Evolutionary conservation across 208 protist species (phyloP).

Genomic region (Leishmania tropica): DNA sequence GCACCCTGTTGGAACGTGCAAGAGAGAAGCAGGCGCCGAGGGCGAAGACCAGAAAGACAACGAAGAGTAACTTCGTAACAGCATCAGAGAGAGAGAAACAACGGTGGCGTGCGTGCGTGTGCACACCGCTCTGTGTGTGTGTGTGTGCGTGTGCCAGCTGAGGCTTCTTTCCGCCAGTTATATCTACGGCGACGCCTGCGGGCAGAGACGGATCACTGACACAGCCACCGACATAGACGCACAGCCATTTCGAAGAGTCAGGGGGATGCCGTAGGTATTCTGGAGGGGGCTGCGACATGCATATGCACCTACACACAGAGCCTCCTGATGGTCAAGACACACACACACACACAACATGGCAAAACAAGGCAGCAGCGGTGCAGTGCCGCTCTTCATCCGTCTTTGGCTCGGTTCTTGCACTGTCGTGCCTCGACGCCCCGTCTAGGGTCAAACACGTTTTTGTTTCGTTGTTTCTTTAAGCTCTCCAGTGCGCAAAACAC

Average conservation of each 20-base stretch:
- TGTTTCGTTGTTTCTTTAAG: not conserved
- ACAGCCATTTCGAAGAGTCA: not conserved
- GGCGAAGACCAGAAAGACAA: not conserved
- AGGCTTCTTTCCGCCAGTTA: not conserved
- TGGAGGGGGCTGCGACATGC: not conserved
- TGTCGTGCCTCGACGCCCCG: too few species aligned
- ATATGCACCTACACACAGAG: not conserved
- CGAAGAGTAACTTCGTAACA: not conserved
- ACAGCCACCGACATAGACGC: not conserved
- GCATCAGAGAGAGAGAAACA: not conserved
- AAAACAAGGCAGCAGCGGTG: not conserved
- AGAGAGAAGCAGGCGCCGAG: not conserved
- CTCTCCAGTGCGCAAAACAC: not conserved
- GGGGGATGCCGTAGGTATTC: not conserved
- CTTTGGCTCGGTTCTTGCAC: not conserved
- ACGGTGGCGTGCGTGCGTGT: not conserved
- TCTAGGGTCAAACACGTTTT: too few species aligned
- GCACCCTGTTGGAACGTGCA: not conserved
- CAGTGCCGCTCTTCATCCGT: not conserved
- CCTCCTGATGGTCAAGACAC: too few species aligned
- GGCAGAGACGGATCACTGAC: not conserved
- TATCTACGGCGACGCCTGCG: not conserved
- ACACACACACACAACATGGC: not conserved
- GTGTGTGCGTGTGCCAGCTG: not conserved
- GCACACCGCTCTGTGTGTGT: not conserved